Base-by-base conservation (phyloP, 2,329 filamentous ascomycete species). In the Apiospora hydei region DNA sequence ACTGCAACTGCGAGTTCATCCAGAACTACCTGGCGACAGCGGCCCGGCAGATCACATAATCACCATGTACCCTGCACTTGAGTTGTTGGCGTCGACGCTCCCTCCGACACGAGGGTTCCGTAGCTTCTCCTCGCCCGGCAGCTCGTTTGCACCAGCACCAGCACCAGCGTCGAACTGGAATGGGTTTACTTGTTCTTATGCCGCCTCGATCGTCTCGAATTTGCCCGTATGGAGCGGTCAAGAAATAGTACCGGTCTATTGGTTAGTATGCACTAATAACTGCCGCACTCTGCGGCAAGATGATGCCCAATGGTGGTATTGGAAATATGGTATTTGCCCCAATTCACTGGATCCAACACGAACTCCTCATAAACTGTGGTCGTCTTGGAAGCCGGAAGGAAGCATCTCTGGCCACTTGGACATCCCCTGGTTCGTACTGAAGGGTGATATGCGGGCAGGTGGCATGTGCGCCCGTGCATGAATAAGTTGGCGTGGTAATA, bases 1-100 rank as follows among this genome's bases (percentile, higher is more conserved):
- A 71, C 41, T 82, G 80, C 69, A 73, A 74, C 8, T 79, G 77
- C 71, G 71, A 67, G 3, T 72, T 77, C 14, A 81, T 81, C 46
- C 72, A 75, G 41, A 75, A 77, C n/a, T 81, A 81, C 61, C 67
- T 81, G 1, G 41, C 66, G 13, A 75, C 75, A 6, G 77, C 76
- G 11, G 78, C 78, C 14, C 68, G 69, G 26, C 53, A 73, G 30
- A 71, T 75, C 21, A 49, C 66, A 24, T 73, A 57, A 70, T 11
- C 8, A 26, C 1, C 57, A 41, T n/a, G 21, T n/a, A 38, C 57
- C 21, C 57, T n/a, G 21, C 30, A 34, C 24, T 34, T 10, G 57
- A 64, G 57, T 41, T 64, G 21, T 64, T 41, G 34, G 16, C 53
- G 7, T 21, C 30, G 6, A 41, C 8, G 8, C 34, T 41, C 21